phyloP scores from a whole-genome alignment of 2,329 filamentous ascomycete species.

The Aureobasidium sp. region DNA sequence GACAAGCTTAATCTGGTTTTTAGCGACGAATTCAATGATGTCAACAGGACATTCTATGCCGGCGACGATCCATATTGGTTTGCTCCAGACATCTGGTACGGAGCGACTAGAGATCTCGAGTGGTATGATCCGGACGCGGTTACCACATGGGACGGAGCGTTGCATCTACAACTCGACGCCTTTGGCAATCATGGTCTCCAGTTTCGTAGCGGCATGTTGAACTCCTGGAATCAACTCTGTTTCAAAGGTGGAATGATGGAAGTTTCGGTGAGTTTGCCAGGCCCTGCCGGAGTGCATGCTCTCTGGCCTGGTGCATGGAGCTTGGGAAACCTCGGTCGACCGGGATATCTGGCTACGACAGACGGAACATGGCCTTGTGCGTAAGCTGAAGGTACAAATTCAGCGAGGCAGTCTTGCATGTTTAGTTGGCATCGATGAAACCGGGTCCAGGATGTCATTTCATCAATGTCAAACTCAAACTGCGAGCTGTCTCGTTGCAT shows the following conservation, averaged over 20 bases:
- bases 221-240: conserved; percentile 47
- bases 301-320: conserved; percentile 48
- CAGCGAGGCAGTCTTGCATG: no score
- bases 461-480: no score
- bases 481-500: no score
- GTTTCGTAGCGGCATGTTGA: conserved; percentile 44
- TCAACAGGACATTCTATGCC: conserved; percentile 46
- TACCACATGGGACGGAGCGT: conserved; percentile 39
- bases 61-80: conserved; percentile 50
- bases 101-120: conserved; percentile 42
- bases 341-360: conserved; percentile 44
- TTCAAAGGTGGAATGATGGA: conserved; percentile 48
- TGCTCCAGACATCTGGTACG: conserved; percentile 47
- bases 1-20: conserved; percentile 43
- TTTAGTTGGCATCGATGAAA: no score
- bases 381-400: no score
- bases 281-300: conserved; percentile 40
- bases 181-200: conserved; percentile 38
- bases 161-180: conserved; percentile 38
- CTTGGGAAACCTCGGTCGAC: conserved; percentile 46
- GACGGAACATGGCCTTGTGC: conserved; percentile 45
- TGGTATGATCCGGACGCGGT: conserved; percentile 46
- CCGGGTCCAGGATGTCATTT: no score
- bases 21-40: conserved; percentile 48
- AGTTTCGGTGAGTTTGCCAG: conserved; percentile 44